phyloP scores from a whole-genome alignment of 2,329 filamentous ascomycete genomes.

The Diaporthe vexans region DNA sequence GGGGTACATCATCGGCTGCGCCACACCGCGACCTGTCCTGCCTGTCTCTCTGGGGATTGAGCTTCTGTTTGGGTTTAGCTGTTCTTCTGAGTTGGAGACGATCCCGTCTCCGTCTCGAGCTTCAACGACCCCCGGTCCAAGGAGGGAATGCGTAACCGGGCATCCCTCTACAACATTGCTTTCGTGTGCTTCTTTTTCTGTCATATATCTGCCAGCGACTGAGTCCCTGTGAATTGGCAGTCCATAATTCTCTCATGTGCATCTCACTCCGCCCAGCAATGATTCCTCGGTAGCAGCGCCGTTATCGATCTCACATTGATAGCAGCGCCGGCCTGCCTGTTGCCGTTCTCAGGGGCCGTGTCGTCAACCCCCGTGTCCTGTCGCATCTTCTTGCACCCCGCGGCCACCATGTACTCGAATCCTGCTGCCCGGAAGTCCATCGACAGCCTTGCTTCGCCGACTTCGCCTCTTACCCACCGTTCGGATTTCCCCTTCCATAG shows the following conservation, averaged over 20 bases:
- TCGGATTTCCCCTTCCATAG: constrained; percentile 72
- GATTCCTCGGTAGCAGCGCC: constrained; percentile 61
- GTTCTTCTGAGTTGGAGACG: constrained; percentile 35
- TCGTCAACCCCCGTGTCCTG: constrained; percentile 22
- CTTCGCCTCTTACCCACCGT: constrained; percentile 64
- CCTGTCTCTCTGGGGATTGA: constrained; percentile 24
- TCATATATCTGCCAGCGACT: constrained; percentile 12
- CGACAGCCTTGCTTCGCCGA: constrained; percentile 70
- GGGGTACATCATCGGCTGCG: constrained; percentile 21
- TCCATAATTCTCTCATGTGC: constrained; percentile 25
- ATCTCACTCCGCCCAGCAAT: constrained; percentile 55
- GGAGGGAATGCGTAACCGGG: constrained; percentile 24
- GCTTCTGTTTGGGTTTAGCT: constrained; percentile 40
- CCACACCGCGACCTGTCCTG: constrained; percentile 19
- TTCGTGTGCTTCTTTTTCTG: constrained; percentile 11
- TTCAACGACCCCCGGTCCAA: constrained; percentile 31
- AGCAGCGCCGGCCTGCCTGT: constrained; percentile 37
- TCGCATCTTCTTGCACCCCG: constrained; percentile 25
- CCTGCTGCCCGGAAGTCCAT: constrained; percentile 73
- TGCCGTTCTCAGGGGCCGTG: constrained; percentile 26
- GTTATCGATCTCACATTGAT: constrained; percentile 32
- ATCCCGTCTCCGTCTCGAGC: constrained; percentile 17
- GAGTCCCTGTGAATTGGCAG: constrained; percentile 3
- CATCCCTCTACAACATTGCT: constrained; percentile 13
- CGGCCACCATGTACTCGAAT: constrained; percentile 70